Evolutionary conservation across 192 early-diverging fungal genomes (phyloP).

Genomic region (Oehlia diaphana): DNA sequence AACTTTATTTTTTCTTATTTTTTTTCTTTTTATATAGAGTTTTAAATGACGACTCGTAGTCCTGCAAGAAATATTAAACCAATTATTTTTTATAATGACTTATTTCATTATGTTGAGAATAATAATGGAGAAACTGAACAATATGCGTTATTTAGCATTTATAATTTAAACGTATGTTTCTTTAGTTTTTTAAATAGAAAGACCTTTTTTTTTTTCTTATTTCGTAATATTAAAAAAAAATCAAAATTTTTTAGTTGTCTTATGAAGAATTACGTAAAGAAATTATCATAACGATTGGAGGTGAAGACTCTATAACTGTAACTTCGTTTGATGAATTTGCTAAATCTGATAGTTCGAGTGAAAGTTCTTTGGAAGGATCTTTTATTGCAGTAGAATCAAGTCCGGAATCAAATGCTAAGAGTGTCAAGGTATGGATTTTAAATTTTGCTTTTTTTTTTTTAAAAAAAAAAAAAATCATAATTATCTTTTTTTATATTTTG

Average conservation of each 20-base stretch:
- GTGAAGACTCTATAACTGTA: not conserved
- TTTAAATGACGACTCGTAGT: not conserved
- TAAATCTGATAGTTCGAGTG: not conserved
- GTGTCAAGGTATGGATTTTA: not conserved
- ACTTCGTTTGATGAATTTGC: not conserved
- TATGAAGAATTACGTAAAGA: not conserved
- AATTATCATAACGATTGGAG: not conserved
- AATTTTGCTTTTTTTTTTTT: not conserved
- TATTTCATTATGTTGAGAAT: slow-evolving; percentile 9
- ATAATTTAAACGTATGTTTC: slow-evolving; percentile 8
- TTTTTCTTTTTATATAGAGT: no score
- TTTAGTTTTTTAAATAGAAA: not conserved
- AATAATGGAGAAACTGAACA: not conserved
- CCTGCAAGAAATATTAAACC: not conserved
- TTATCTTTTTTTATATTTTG: not conserved
- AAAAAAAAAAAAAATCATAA: not conserved
- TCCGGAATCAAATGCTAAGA: not conserved
- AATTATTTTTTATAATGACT: slow-evolving; percentile 2
- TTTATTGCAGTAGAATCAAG: not conserved
- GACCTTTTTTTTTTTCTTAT: not conserved
- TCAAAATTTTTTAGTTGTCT: not conserved
- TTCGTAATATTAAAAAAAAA: not conserved
- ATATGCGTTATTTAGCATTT: slow-evolving; percentile 3
- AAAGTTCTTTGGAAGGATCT: slow-evolving; percentile 4
- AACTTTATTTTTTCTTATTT: no score